A percentile compares a stretch with the other conserved stretches of the same genome.
These are phyloP conservation scores for Marasmius sp. DNA, from an alignment of 1,284 basidiomycete genomes.

Conservation along the genomic window DNA sequence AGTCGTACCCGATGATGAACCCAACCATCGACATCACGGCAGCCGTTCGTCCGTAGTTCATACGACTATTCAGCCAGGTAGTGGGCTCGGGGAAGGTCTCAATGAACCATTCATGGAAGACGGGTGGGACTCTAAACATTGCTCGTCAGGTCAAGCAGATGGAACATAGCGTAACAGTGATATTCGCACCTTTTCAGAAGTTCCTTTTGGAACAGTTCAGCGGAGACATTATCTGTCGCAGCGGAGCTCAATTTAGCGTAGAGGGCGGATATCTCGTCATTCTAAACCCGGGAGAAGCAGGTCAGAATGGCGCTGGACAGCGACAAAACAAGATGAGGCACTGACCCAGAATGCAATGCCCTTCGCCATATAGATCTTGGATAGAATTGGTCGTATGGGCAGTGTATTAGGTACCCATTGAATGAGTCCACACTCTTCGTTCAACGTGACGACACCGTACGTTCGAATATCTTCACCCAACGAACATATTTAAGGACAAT, in stretches of 20 bases:
- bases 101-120: conserved; percentile 98
- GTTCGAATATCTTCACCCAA: conserved; percentile 81
- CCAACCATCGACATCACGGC: conserved; percentile 99
- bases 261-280: not conserved
- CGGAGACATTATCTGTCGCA: not conserved
- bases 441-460: conserved; percentile 94
- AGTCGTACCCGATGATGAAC: conserved; percentile 88
- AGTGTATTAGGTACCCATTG: conserved; percentile 98
- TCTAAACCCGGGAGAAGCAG: not conserved
- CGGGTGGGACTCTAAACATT: conserved; percentile 64
- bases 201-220: conserved; percentile 53
- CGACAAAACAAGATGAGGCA: conserved; percentile 18
- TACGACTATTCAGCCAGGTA: conserved; percentile 88
- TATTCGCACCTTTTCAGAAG: conserved; percentile 59
- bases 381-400: conserved; percentile 80
- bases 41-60: conserved; percentile 85
- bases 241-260: not conserved
- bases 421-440: conserved; percentile 96
- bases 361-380: conserved; percentile 70
- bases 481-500: not conserved
- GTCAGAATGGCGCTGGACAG: not conserved
- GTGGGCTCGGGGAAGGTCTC: conserved; percentile 96
- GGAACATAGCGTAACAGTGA: not conserved
- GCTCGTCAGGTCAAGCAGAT: conserved; percentile 13
- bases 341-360: conserved; percentile 64